These are phyloP conservation scores for Astrothelium subdiscretum DNA, from an alignment of 495 filamentous ascomycete species.

Conservation along the genomic window DNA sequence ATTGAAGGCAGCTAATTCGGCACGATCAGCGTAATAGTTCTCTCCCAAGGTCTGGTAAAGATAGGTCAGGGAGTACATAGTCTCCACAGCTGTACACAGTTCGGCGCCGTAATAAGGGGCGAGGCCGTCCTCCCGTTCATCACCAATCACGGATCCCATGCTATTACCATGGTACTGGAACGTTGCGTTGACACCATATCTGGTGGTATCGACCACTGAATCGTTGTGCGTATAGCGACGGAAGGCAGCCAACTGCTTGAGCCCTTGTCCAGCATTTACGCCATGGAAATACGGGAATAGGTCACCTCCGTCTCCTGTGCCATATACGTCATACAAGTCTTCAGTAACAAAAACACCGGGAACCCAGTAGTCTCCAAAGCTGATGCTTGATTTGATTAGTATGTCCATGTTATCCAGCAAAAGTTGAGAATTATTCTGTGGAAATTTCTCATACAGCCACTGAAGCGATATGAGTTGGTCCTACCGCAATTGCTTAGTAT, in stretches of 20 bases:
- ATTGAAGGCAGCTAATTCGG: constrained; percentile 49
- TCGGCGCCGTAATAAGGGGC: constrained; percentile 18
- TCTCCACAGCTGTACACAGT: constrained; percentile 17
- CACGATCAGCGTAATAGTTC: constrained; percentile 42
- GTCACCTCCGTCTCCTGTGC: constrained; percentile 19
- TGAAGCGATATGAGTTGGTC: constrained; percentile 32
- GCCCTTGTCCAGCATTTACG: constrained; percentile 38
- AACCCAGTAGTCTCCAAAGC: constrained; percentile 37
- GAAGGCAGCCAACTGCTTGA: constrained; percentile 36
- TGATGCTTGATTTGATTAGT: constrained; percentile 29
- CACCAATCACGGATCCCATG: constrained; percentile 22
- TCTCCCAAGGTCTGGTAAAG: constrained; percentile 33
- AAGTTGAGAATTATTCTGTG: constrained; percentile 22
- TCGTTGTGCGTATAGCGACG: constrained; percentile 33
- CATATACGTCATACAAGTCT: constrained; percentile 5
- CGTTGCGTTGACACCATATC: constrained; percentile 36
- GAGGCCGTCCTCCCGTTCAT: constrained; percentile 21
- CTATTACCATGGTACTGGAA: constrained; percentile 34
- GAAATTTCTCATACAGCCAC: constrained; percentile 43
- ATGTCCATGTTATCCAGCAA: constrained; percentile 37
- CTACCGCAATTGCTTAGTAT: not conserved
- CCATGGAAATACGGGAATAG: constrained; percentile 37
- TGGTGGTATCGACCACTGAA: constrained; percentile 28
- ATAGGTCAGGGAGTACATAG: constrained; percentile 25
- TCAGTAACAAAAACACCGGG: constrained; percentile 29